Base-by-base conservation (phyloP, 2,329 filamentous ascomycete species). In the Fusarium buharicum region DNA sequence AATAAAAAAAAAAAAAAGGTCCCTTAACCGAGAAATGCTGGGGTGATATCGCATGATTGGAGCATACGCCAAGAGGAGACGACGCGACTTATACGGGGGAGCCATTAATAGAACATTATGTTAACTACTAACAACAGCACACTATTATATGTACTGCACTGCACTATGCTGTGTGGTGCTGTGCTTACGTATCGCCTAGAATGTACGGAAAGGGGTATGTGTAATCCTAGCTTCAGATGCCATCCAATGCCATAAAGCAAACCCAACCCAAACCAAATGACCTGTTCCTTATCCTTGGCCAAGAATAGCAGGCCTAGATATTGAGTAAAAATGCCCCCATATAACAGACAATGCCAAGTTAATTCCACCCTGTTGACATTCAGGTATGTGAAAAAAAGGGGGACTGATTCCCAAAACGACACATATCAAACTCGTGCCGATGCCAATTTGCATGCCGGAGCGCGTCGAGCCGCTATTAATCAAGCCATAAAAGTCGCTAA, bases 191-290 rank as follows among this genome's bases (percentile, higher is more conserved):
- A 52, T 62, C 44, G 62, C 64, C 66, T 66, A 69, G 62, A 68
- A 61, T 63, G 45, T 68, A 70, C 67, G 59, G 52, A 65, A 70
- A 70, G 63, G 67, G 67, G 67, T 70, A 70, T 71, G 64, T 65
- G 66, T 57, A 68, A 60, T 65, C 62, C 66, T 68, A 66, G 66
- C 50, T 50, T 61, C 53, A 50, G 22, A 59, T 59, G 55, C 55
- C 31, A 34, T 59, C 28, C 52, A 40, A 57, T 65, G 59, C 59
- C 47, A 44, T 51, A 56, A 34, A 45, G 55, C 41, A 45, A 55
- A 54, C 46, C 59, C 36, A 43, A 55, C 46, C 52, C 51, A 30
- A 41, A 34, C 50, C 45, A 16, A 50, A 31, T 22, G 43, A 44
- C 38, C 40, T 55, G 59, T 52, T 39, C 53, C 59, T 47, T 39